A percentile compares a stretch with the other conserved stretches of the same genome.
These are phyloP conservation scores for Lepidium didymum DNA, from an alignment of 345 rosid genomes.

Conservation along the genomic window DNA sequence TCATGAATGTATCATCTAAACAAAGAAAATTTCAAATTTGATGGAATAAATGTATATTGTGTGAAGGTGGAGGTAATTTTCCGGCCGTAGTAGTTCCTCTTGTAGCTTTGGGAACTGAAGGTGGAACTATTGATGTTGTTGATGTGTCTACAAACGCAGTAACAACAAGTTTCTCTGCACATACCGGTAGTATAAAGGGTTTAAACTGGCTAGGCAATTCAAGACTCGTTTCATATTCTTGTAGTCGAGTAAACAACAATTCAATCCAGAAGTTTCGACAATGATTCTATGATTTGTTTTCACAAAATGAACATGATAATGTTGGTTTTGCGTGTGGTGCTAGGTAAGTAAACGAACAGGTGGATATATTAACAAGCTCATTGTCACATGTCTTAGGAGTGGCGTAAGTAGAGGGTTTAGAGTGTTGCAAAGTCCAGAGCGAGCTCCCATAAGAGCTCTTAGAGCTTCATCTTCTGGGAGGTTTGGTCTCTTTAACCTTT, in stretches of 20 bases:
- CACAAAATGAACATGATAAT: neutral
- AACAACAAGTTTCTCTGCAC: slow-evolving; percentile 67
- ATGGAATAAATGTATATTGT: slow-evolving; percentile 21
- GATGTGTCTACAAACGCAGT: slow-evolving; percentile 89
- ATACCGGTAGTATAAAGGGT: slow-evolving; percentile 59
- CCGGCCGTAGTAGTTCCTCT: slow-evolving; percentile 85
- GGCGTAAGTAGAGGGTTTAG: slow-evolving; percentile 72
- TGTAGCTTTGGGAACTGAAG: slow-evolving; percentile 87
- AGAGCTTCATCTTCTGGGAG: slow-evolving; percentile 90
- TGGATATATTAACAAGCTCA: slow-evolving; percentile 72
- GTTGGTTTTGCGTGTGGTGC: slow-evolving; percentile 14
- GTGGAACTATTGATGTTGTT: slow-evolving; percentile 66
- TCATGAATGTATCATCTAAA: neutral
- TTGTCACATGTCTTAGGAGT: slow-evolving; percentile 81
- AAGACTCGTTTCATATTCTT: slow-evolving; percentile 78
- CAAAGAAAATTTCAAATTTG: neutral
- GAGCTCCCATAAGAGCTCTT: slow-evolving; percentile 74
- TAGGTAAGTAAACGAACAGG: slow-evolving; percentile 76
- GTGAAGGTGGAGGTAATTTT: slow-evolving; percentile 71
- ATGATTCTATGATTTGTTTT: neutral
- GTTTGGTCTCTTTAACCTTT: slow-evolving; percentile 24
- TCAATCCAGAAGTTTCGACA: neutral
- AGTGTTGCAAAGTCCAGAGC: slow-evolving; percentile 76
- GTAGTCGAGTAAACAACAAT: slow-evolving; percentile 39
- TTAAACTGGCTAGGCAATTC: slow-evolving; percentile 92